phyloP scores from a whole-genome alignment of 352 stramenopile species.

The Pythium dissimile region DNA sequence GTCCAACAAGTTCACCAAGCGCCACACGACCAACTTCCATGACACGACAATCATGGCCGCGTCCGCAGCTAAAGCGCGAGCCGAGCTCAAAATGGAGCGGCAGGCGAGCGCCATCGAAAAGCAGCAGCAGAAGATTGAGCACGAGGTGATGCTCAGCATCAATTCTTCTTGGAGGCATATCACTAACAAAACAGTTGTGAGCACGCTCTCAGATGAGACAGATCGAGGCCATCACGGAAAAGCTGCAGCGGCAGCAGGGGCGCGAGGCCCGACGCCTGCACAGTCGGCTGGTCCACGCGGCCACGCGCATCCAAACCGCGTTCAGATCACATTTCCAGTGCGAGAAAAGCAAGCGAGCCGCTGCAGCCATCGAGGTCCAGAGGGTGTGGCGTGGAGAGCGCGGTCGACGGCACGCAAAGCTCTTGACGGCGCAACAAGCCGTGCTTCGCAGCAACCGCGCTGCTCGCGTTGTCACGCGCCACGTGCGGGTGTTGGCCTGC shows the following conservation, averaged over 20 bases:
- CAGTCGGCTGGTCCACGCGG: constrained; percentile 46
- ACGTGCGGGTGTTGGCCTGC: constrained; percentile 30
- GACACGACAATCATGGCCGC: constrained; percentile 72
- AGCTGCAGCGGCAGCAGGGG: constrained; percentile 59
- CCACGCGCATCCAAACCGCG: constrained; percentile 42
- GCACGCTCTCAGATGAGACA: constrained; percentile 68
- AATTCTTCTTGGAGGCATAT: no score
- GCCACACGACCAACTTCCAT: constrained; percentile 61
- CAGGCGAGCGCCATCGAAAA: constrained; percentile 72
- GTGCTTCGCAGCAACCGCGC: constrained; percentile 20
- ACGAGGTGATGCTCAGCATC: no score
- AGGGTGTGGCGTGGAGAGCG: constrained; percentile 33
- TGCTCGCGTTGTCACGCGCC: constrained; percentile 38
- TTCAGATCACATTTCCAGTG: constrained; percentile 29
- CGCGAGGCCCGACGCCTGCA: constrained; percentile 63
- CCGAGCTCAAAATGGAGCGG: constrained; percentile 57
- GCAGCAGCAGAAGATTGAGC: constrained; percentile 77
- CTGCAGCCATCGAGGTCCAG: constrained; percentile 45
- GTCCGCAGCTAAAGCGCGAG: constrained; percentile 59
- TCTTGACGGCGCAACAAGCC: constrained; percentile 20
- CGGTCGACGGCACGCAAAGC: constrained; percentile 16
- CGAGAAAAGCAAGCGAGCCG: constrained; percentile 12
- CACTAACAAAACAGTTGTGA: no score
- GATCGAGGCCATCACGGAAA: constrained; percentile 64
- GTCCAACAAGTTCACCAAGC: constrained; percentile 82